Percentiles rank a stretch among this genome's conserved stretches.
Evolutionary conservation across 768 basidiomycete genomes (phyloP).

Genomic region (Sarcomyxa edulis): DNA sequence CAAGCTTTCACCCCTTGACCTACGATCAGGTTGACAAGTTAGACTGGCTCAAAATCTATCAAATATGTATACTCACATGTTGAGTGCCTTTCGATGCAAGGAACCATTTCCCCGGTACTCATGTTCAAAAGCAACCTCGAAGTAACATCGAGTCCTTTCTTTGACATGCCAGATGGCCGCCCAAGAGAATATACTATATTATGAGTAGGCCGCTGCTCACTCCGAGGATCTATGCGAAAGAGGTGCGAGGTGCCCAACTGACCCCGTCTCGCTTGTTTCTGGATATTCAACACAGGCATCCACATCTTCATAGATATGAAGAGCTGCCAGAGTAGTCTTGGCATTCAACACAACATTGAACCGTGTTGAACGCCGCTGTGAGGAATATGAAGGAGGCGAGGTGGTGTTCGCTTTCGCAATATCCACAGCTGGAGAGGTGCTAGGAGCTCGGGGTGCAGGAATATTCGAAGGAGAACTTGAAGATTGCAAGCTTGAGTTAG

Average conservation of each 20-base stretch:
- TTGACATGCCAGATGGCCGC: conserved; percentile 6
- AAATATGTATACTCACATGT: conserved; percentile 11
- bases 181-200: conserved; percentile 13
- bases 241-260: conserved; percentile 11
- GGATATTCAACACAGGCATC: conserved; percentile 11
- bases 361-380: no score
- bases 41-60: background rate
- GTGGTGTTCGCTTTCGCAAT: no score
- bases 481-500: no score
- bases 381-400: no score
- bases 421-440: no score
- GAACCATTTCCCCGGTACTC: conserved; percentile 5
- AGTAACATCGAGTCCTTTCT: conserved; percentile 3
- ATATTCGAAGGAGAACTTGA: no score
- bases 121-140: conserved; percentile 5
- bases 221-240: conserved; percentile 7
- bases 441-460: no score
- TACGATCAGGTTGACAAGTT: background rate
- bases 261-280: conserved; percentile 6
- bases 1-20: conserved; percentile 15
- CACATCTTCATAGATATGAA: conserved; percentile 8
- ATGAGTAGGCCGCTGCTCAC: conserved; percentile 8
- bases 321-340: conserved; percentile 7
- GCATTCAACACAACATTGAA: conserved; percentile 8
- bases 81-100: conserved; percentile 10